Base-by-base conservation (phyloP, 129 eudicot genomes). In the Pittosporum tobira region DNA sequence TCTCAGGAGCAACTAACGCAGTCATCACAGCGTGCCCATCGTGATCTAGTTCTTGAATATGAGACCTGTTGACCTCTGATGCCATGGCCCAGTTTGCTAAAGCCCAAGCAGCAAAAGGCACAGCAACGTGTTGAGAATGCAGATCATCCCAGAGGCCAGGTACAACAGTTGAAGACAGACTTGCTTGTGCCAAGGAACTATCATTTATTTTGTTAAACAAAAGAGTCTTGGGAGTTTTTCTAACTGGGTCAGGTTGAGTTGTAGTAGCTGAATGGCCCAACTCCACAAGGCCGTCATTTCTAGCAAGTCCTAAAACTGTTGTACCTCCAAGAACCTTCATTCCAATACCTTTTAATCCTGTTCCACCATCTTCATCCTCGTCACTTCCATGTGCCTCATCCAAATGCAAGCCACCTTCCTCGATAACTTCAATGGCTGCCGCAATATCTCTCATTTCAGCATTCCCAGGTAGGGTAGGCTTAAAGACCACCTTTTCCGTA, bases 81-180 rank as follows among this genome's bases (percentile, higher is more conserved):
- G 94, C 94, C 93, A 75, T 83, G 45, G 94, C 99, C 99, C 96
- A 93, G 66, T 87, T 87, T 37, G 96, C 99, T 59, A 93, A 63
- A 22, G 99, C 99, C 99, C 99, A 93, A 27, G 94, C 94, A 66
- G 99, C 99, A 77, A 93, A 93, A 10, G 99, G 99, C 57, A 93
- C 93, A 22, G 99, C 99, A 62, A 93, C 94, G 76, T 87, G 99
- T 71, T 87, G 93, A 49, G 83, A 87, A 68, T 81, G 83, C 77
- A 93, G 75, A 84, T 93, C 99, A 77, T 93, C 96, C 99, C 99
- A 93, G 37, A 93, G 84, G 48, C 99, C 96, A 62, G 99, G 96
- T 44, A 87, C 82, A 56, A 79, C 90, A 53, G 75, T 73, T 45
- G 82, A 72, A 21, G 85, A 69, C 42, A 80, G 25, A 38, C 66